Evolutionary conservation across 768 basidiomycete species (phyloP), one percentile per base, ranked within the genome.

Genomic region (Phaffia australis): DNA sequence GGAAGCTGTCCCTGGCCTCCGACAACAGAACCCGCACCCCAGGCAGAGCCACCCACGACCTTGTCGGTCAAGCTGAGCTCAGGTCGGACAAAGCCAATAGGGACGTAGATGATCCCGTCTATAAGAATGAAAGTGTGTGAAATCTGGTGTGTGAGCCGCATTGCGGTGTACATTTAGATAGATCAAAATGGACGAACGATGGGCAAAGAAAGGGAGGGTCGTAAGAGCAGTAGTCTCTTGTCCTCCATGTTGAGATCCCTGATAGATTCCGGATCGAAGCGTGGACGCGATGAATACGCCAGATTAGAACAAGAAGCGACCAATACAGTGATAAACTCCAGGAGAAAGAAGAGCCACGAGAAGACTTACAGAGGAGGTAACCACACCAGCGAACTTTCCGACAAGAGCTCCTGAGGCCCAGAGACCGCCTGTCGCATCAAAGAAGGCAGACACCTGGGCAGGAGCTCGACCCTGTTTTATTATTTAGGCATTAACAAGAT

Each of bases 201-300:
- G 57, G 18, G 46, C 54, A 21, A 67, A 64, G 63, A 69, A 69
- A 25, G 67, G 67, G 4, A 69, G 21, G 18, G 62, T 59, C 0
- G 67, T 69, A 25, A 64, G 56, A 6, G 55, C 56, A 15, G 67
- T 69, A 21, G 62, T 51, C 52, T 69, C 67, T 32, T 63, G 62
- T 51, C 67, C 67, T 46, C 60, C 60, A 56, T 67, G 66, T 55
- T 62, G 57, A 21, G 35, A 42, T 11, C 35, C 35, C 35, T 42
- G 35, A 11, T 5, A 42, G 35, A 42, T n/a, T n/a, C n/a, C n/a
- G 9, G n/a, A 15, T 5, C 4, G 9, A 15, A 54, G n/a, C n/a
- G 9, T 15, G 16, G 16, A 23, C 4, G 52, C 5, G 16, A 54
- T 9, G 9, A 15, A 23, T 9, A 23, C 29, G 52, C 16, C 52